Evolutionary conservation across 129 eudicot genomes (phyloP), one percentile per base, ranked within the genome.

Genomic region (Pseudognaphalium luteoalbum): DNA sequence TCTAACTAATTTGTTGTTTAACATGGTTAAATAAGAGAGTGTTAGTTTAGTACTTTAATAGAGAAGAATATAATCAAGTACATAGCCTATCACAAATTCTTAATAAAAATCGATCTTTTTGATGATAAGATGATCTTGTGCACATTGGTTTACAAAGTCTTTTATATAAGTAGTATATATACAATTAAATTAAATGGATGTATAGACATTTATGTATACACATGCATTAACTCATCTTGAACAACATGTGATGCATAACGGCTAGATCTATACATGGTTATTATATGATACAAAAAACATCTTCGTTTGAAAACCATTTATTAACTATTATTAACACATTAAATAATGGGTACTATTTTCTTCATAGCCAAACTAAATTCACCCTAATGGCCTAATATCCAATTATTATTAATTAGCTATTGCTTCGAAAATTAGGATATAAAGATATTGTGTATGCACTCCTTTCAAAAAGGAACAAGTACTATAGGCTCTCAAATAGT

Each of bases 201-300:
- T 14, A 29, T 64, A 15, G 58, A n/a, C 25, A 54, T 54, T 54
- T 66, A 37, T 66, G 47, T 35, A 66, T 54, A 32, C 54, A 57
- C 35, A 25, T 42, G 58, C 57, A 73, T 47, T n/a, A 73, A 28
- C 68, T 34, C 21, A 35, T 52, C 67, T 66, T 52, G 57, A 66
- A 54, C 68, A 56, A 58, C 74, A 76, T 76, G 80, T 56, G 74
- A 66, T 32, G 74, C 37, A 66, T 68, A 76, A 76, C 80, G 74
- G 80, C 68, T 76, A 76, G 74, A 66, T 66, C 73, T 66, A 19
- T 34, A 66, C 6, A 66, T 15, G 35, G 35, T 62, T 33, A 25
- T 0, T 25, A 25, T 33, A 33, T 9, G 22, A 20, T 44, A 42
- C 25, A 42, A 22, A 16, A 69, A 37, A 67, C 30, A 68, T 68